Conservation (phyloP, 345 rosid genomes). For the Salix arbutifolia region DNA sequence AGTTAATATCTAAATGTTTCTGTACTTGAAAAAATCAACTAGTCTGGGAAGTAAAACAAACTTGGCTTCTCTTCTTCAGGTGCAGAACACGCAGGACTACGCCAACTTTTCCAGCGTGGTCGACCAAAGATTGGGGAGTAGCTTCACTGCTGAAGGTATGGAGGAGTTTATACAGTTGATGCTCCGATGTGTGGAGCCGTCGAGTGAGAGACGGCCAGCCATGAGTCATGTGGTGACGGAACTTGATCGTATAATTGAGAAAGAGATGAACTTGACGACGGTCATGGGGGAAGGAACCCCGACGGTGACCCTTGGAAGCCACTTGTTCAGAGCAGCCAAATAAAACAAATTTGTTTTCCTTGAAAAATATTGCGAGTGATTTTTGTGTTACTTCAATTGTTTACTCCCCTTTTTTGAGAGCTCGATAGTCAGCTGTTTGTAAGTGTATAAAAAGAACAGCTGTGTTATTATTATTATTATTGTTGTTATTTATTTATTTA, state of each 20-base stretch:
- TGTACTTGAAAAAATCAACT: neutral
- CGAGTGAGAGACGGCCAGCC: constrained; percentile 75
- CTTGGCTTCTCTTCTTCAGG: constrained; percentile 29
- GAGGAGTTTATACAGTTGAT: constrained; percentile 62
- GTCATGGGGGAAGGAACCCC: constrained; percentile 85
- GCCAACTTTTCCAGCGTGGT: constrained; percentile 43
- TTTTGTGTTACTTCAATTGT: constrained; percentile 28
- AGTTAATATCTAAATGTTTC: neutral
- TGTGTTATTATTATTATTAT: constrained; percentile 32
- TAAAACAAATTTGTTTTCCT: constrained; percentile 23
- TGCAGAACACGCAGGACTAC: constrained; percentile 53
- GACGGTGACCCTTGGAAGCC: constrained; percentile 83
- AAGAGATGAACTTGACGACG: constrained; percentile 76
- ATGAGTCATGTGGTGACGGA: constrained; percentile 74
- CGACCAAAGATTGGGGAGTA: constrained; percentile 61
- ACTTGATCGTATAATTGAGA: constrained; percentile 67
- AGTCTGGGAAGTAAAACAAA: neutral
- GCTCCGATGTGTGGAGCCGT: constrained; percentile 52
- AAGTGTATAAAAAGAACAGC: constrained; percentile 74
- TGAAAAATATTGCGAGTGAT: constrained; percentile 28
- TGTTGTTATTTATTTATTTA: constrained; percentile 23
- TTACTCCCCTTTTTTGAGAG: neutral
- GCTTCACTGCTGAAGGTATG: constrained; percentile 80
- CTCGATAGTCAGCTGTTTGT: constrained; percentile 62
- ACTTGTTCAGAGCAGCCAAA: constrained; percentile 55